A percentile compares a stretch with the other conserved stretches of the same genome.
phyloP scores from a whole-genome alignment of 2,329 filamentous ascomycete genomes.

The Aureobasidium sp. region DNA sequence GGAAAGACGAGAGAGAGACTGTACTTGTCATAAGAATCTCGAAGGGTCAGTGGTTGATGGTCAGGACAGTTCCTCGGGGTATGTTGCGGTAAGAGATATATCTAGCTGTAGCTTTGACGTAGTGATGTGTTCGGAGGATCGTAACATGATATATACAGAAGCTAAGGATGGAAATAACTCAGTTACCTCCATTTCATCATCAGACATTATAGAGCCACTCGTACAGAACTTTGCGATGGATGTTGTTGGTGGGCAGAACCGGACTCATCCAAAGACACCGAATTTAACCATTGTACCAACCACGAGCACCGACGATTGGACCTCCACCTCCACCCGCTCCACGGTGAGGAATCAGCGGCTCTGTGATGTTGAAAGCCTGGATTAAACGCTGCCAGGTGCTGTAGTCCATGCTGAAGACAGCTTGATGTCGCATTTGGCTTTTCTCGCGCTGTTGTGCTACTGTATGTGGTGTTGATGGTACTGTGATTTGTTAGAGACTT shows the following conservation, averaged over 20 bases:
- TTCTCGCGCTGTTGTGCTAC: conserved; percentile 50
- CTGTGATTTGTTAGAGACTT: conserved; percentile 21
- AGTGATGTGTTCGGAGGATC: background rate
- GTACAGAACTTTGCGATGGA: background rate
- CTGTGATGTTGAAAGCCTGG: conserved; percentile 63
- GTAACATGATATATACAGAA: background rate
- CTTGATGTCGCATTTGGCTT: conserved; percentile 59
- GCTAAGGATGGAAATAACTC: background rate
- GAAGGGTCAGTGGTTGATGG: no score
- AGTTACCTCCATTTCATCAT: background rate
- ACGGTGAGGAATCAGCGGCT: conserved; percentile 79
- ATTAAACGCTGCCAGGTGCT: conserved; percentile 73
- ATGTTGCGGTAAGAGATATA: background rate
- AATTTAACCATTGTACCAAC: conserved; percentile 48
- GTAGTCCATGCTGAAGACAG: conserved; percentile 82
- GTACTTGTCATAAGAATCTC: background rate
- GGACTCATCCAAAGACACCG: background rate
- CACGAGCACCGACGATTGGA: conserved; percentile 44
- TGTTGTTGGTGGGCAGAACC: no score
- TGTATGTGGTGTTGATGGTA: conserved; percentile 37
- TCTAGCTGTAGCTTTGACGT: background rate
- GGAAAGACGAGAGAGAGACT: background rate
- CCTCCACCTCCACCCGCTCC: conserved; percentile 42
- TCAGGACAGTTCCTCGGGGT: background rate
- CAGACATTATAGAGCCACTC: background rate